phyloP scores from a whole-genome alignment of 164 flowering plant species.

The Stephania yunnanensis region DNA sequence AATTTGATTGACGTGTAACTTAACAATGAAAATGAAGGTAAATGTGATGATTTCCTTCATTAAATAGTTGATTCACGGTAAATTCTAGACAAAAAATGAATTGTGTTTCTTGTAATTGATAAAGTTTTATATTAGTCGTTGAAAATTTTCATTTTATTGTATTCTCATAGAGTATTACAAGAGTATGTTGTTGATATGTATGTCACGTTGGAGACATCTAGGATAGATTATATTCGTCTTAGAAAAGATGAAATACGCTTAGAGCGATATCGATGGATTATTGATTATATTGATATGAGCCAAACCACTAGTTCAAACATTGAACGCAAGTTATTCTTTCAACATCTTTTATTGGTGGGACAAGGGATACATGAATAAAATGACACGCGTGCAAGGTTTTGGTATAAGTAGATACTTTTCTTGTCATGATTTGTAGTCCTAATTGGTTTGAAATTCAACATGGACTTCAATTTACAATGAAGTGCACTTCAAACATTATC shows the following conservation, averaged over 20 bases:
- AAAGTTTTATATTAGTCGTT: not conserved
- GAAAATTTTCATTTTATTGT: not conserved
- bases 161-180: not conserved
- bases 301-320: not conserved
- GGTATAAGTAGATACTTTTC: too few species aligned
- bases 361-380: not conserved
- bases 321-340: not conserved
- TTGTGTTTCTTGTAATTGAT: not conserved
- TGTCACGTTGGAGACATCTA: not conserved
- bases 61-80: not conserved
- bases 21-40: not conserved
- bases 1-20: too few species aligned
- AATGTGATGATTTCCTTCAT: not conserved
- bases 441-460: too few species aligned
- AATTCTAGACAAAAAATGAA: not conserved
- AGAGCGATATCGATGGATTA: not conserved
- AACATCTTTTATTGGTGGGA: constrained; percentile 1
- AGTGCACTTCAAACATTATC: too few species aligned
- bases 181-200: not conserved
- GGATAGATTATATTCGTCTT: not conserved
- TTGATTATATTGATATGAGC: not conserved
- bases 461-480: too few species aligned
- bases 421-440: too few species aligned
- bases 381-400: not conserved
- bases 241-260: not conserved